A percentile compares a stretch with the other conserved stretches of the same genome.
Conservation (phyloP, 2,329 filamentous ascomycete species). For the Phialophora macrospora region DNA sequence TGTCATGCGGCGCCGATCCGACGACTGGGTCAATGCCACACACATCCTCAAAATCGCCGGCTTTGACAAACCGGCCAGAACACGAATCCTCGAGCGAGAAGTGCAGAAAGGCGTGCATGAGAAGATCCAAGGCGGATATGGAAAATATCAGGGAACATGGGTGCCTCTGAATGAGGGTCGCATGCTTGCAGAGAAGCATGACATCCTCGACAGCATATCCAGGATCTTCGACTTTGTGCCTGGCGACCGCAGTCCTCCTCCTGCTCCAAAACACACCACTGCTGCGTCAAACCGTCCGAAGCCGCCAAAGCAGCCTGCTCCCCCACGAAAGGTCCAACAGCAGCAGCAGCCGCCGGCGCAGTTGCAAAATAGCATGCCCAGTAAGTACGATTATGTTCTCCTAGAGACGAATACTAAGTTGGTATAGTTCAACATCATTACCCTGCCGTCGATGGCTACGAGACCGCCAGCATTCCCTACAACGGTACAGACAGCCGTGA, state of each 20-base stretch:
- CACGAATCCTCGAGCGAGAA: constrained; percentile 91
- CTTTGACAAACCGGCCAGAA: constrained; percentile 95
- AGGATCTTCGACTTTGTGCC: constrained; percentile 89
- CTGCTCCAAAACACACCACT: constrained; percentile 85
- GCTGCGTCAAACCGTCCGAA: constrained; percentile 76
- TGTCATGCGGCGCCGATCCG: constrained; percentile 91
- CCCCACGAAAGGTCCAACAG: constrained; percentile 63
- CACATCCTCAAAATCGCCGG: constrained; percentile 97
- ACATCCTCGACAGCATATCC: constrained; percentile 78
- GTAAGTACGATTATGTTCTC: constrained; percentile 11
- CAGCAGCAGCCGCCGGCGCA: constrained; percentile 6
- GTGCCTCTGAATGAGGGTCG: constrained; percentile 85
- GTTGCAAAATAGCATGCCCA: constrained; percentile 8
- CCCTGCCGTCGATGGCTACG: constrained; percentile 65
- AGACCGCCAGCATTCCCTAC: constrained; percentile 65
- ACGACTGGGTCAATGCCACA: constrained; percentile 99
- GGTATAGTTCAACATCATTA: constrained; percentile 27
- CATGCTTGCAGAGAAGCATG: constrained; percentile 82
- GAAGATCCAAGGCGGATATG: constrained; percentile 97
- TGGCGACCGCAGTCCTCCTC: constrained; percentile 85
- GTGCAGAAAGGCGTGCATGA: constrained; percentile 96
- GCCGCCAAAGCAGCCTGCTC: constrained; percentile 68
- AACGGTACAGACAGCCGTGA: constrained; percentile 82
- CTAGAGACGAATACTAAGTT: constrained; percentile 2
- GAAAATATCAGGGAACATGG: constrained; percentile 99